Base-by-base conservation (phyloP, 2,329 filamentous ascomycete genomes). In the Boeremia exigua region DNA sequence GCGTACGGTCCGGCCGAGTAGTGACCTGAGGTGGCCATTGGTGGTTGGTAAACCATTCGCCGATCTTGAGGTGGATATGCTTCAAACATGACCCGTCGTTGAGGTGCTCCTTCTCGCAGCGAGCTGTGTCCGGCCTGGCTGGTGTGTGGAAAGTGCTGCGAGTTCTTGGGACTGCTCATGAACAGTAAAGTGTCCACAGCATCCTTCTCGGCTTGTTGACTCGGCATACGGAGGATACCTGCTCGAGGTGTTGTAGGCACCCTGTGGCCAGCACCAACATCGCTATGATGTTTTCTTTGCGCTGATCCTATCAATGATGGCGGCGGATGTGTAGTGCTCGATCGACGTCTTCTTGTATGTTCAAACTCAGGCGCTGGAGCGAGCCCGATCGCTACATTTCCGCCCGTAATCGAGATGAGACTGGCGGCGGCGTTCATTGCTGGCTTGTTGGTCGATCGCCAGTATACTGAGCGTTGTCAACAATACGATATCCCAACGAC, bases 141-240 rank as follows among this genome's bases (percentile, higher is more conserved):
- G n/a, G 50, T 59, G 6, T 71, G 64, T 28, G 72, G 60, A 6
- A 71, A 58, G 23, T 69, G 63, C 38, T 67, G 60, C 1, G 88
- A 88, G 72, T 91, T 90, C 14, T 88, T 88, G 0, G 89, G 89
- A 59, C 88, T 91, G 67, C 90, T 92, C 86, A 95, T 89, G 68
- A 93, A 92, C 25, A 94, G 79, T 23, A 95, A 77, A 0, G 89
- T 89, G 69, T 93, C 90, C 42, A 94, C 86, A 6, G 91, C 91
- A 66, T 94, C 91, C 68, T 92, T 89, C 69, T 95, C 91, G 47
- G 80, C 81, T 58, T 89, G 84, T 60, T 90, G 88, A 52, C 87
- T 88, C 0, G 88, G 87, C 28, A 88, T 90, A 58, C 87, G 86
- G 4, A 89, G 77, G 14, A 87, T 84, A 7, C 84, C 80, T 49